Evolutionary conservation across 2,329 filamentous ascomycete species (phyloP), one percentile per base, ranked within the genome.

Genomic region (Anisogramma anomala): DNA sequence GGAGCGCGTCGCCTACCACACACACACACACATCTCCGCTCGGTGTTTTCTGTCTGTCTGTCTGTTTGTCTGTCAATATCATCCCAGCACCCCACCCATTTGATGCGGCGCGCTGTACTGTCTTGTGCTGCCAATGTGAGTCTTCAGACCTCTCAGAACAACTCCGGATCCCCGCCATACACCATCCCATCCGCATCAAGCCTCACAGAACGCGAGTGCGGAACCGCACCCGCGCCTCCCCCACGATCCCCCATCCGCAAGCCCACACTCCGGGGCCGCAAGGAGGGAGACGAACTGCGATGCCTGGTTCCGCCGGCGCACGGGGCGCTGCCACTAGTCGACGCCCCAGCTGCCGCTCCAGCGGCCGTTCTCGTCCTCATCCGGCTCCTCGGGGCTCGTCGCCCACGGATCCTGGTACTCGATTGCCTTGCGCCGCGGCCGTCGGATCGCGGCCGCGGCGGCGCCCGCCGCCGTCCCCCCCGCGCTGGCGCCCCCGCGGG

Each of bases 321-420:
- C 22, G 22, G 10, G 17, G 20, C 19, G 22, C 10, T 25, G 15
- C 40, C 33, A 22, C 41, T 55, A 63, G 45, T 63, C 60, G 33
- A 62, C 56, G 17, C 57, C 58, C 53, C 53, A 55, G 49, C 51
- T 55, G 27, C 52, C 50, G 37, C 49, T 51, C 47, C 45, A 53
- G 28, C 58, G 50, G 25, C 53, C 47, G 1, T 50, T 47, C 9
- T 19, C 47, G 31, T 41, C 35, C 10, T 30, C 17, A 18, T 34
- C 37, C 33, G 36, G 36, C 40, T 46, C 44, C 41, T 52, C 34
- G 19, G 47, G 43, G 43, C 49, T 32, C 31, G 41, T 42, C 39
- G 51, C 36, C 43, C 48, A 31, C 31, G 46, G 25, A 39, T 50
- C 33, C 51, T 43, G 44, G 11, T 46, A 46, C 34, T 43, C 41